Conservation (phyloP, 2,329 filamentous ascomycete genomes). For the Penicillium expansum region DNA sequence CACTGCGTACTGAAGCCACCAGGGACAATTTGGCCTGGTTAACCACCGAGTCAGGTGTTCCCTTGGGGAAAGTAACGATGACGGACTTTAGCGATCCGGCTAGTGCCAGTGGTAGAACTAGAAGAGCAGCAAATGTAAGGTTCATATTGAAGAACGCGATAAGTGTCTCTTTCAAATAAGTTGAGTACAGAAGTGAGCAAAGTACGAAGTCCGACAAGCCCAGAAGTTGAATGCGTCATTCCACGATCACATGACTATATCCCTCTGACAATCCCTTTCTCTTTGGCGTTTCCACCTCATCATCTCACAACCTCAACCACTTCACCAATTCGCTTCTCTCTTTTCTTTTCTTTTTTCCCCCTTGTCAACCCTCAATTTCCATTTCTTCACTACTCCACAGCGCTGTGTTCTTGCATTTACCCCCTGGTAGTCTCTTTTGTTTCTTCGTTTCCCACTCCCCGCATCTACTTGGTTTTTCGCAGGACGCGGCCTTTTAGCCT, state of each 20-base stretch:
- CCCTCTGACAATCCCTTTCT: slow-evolving; percentile 14
- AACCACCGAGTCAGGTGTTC: slow-evolving; percentile 66
- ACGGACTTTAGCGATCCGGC: slow-evolving; percentile 66
- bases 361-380: not conserved
- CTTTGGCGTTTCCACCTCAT: not conserved
- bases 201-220: not conserved
- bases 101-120: slow-evolving; percentile 60
- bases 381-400: not conserved
- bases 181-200: not conserved
- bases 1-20: slow-evolving; percentile 55
- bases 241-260: slow-evolving; percentile 11
- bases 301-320: not conserved
- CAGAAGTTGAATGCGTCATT: slow-evolving; percentile 14
- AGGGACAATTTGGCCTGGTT: slow-evolving; percentile 70
- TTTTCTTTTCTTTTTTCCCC: not conserved
- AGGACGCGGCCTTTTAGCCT: not conserved
- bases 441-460: not conserved
- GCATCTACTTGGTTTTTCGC: not conserved
- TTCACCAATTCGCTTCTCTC: not conserved
- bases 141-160: slow-evolving; percentile 56
- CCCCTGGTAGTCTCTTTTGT: not conserved
- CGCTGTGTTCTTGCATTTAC: slow-evolving; percentile 5
- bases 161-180: not conserved
- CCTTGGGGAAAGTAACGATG: slow-evolving; percentile 72
- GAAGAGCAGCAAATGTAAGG: slow-evolving; percentile 53